Conservation (phyloP, 495 filamentous ascomycete species). For the Tuber indicum region DNA sequence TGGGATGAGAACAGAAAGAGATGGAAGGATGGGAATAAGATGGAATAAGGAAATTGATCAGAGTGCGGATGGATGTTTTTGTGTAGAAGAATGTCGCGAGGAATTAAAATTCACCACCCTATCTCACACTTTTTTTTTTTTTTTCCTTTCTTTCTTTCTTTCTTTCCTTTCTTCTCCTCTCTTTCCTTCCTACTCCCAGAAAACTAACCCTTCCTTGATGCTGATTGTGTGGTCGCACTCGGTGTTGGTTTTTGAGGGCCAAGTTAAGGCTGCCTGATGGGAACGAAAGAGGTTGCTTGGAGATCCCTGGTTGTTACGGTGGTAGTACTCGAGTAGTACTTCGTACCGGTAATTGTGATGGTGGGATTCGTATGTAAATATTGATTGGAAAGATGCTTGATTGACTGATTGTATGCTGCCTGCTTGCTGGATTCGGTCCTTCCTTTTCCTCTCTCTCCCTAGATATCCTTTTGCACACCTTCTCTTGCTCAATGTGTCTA, state of each 20-base stretch:
- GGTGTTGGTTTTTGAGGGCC: constrained; percentile 36
- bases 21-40: constrained; percentile 36
- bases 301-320: neutral
- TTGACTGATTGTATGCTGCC: neutral
- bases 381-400: neutral
- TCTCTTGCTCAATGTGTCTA: constrained; percentile 3
- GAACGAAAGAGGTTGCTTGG: neutral
- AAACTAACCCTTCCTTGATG: constrained; percentile 25
- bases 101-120: constrained; percentile 26
- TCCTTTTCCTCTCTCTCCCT: neutral
- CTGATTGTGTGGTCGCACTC: constrained; percentile 35
- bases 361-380: neutral
- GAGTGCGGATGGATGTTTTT: constrained; percentile 34
- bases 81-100: constrained; percentile 35
- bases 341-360: neutral
- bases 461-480: neutral
- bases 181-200: constrained; percentile 13
- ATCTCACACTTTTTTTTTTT: constrained; percentile 20
- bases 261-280: constrained; percentile 31
- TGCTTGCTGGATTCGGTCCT: neutral
- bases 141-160: constrained; percentile 12
- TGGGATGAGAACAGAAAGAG: constrained; percentile 32
- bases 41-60: constrained; percentile 19
- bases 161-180: constrained; percentile 14
- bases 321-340: neutral